These are phyloP conservation scores for Xylariaceae sp. DNA, from an alignment of 2,329 filamentous ascomycete species.

Conservation along the genomic window DNA sequence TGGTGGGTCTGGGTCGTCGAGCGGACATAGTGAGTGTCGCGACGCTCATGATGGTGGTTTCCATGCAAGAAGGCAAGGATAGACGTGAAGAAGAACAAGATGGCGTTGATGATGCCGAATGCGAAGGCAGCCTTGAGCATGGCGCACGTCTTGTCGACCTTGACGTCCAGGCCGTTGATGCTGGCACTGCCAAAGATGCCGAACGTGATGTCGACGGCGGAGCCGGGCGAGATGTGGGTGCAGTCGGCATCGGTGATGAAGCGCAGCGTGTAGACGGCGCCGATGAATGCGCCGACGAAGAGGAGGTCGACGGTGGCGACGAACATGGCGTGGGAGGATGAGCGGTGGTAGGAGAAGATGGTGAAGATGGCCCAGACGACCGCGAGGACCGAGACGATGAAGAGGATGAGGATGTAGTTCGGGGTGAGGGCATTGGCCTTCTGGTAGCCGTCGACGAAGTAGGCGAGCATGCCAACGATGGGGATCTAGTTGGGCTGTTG, in stretches of 20 bases:
- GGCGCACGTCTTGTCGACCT: slow-evolving; percentile 73
- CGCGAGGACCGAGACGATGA: slow-evolving; percentile 64
- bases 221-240: slow-evolving; percentile 50
- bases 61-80: slow-evolving; percentile 64
- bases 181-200: slow-evolving; percentile 58
- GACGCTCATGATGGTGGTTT: slow-evolving; percentile 38
- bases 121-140: slow-evolving; percentile 93
- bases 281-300: slow-evolving; percentile 64
- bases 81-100: slow-evolving; percentile 77
- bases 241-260: slow-evolving; percentile 66
- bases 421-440: slow-evolving; percentile 57
- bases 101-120: slow-evolving; percentile 81
- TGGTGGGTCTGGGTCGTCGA: slow-evolving; percentile 50
- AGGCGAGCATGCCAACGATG: slow-evolving; percentile 64
- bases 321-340: slow-evolving; percentile 58
- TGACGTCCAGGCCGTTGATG: slow-evolving; percentile 49
- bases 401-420: slow-evolving; percentile 61
- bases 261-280: slow-evolving; percentile 58
- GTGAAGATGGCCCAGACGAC: slow-evolving; percentile 64
- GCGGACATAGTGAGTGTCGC: slow-evolving; percentile 38
- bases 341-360: slow-evolving; percentile 65
- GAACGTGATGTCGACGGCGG: slow-evolving; percentile 55
- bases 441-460: slow-evolving; percentile 62
- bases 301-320: slow-evolving; percentile 58
- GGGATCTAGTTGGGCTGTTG: slow-evolving; percentile 49